Conservation (phyloP, 306 rosid genomes). For the Neltuma alba region DNA sequence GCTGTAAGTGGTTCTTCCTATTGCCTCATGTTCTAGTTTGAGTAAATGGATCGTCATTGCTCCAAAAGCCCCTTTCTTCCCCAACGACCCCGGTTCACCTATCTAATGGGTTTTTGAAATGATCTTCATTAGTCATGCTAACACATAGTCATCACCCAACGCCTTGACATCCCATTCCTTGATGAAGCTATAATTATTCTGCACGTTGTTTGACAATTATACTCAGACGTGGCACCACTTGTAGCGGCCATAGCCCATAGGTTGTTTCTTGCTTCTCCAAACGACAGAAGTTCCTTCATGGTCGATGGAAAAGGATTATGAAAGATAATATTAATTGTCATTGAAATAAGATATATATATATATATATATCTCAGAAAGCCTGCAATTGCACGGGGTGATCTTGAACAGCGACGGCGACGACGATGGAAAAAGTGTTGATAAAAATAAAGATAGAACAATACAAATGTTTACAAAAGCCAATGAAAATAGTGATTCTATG, state of each 20-base stretch:
- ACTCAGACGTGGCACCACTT: background rate
- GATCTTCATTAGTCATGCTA: background rate
- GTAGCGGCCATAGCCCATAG: background rate
- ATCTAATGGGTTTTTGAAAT: background rate
- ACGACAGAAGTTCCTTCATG: background rate
- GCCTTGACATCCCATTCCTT: background rate
- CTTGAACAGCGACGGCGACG: too few relatives aligned
- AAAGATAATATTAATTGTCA: background rate
- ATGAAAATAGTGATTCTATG: background rate
- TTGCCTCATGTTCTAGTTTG: constrained; percentile 21
- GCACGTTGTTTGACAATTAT: background rate
- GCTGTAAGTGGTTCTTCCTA: constrained; percentile 61
- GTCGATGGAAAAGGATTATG: background rate
- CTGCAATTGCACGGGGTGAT: background rate
- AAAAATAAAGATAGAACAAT: background rate
- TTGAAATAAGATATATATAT: too few relatives aligned
- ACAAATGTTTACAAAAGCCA: background rate
- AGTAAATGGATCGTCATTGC: constrained; percentile 6
- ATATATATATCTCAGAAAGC: background rate
- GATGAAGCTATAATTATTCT: background rate
- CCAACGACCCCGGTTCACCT: too few relatives aligned
- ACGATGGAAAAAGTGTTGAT: too few relatives aligned
- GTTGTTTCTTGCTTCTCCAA: background rate
- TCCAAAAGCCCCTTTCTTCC: too few relatives aligned
- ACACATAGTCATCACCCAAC: background rate